A percentile compares a stretch with the other conserved stretches of the same genome.
Conservation (phyloP, 23 red algal species). For the Rhodosorus marinus region DNA sequence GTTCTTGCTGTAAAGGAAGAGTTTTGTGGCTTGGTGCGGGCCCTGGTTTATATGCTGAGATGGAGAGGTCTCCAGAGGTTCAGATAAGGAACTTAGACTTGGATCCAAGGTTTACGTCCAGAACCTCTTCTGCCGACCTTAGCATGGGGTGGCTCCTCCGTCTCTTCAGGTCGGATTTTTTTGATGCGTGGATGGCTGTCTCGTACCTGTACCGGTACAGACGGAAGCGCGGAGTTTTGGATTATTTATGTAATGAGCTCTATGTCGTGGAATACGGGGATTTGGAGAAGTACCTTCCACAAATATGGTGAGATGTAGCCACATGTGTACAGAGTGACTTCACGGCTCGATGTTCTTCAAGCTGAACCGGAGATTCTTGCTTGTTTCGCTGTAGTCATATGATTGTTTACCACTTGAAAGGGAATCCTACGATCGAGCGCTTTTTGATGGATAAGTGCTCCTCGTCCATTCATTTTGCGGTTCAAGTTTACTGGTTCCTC, state of each 20-base stretch:
- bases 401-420: conserved; percentile 66
- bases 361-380: not conserved
- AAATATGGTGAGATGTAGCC: conserved; percentile 93
- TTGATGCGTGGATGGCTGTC: conserved; percentile 99
- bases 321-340: not conserved
- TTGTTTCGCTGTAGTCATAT: too few species aligned
- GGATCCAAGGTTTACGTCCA: too few species aligned
- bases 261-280: conserved; percentile 69
- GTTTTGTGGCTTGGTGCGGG: too few species aligned
- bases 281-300: conserved; percentile 86
- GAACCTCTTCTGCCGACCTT: too few species aligned
- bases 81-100: too few species aligned
- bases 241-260: conserved; percentile 95
- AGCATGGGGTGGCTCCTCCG: conserved; percentile 85
- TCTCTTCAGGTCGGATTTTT: conserved; percentile 97
- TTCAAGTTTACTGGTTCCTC: conserved; percentile 99
- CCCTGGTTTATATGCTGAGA: too few species aligned
- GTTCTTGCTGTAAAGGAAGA: too few species aligned
- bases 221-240: conserved; percentile 54
- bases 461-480: conserved; percentile 77
- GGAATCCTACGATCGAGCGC: conserved; percentile 51
- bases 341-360: not conserved
- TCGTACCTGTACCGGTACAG: conserved; percentile 96
- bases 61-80: too few species aligned
- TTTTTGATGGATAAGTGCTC: conserved; percentile 97